Percentiles rank a stretch among this genome's conserved stretches.
phyloP scores from a whole-genome alignment of 345 rosid genomes.

The Aquilaria yunnanensis region DNA sequence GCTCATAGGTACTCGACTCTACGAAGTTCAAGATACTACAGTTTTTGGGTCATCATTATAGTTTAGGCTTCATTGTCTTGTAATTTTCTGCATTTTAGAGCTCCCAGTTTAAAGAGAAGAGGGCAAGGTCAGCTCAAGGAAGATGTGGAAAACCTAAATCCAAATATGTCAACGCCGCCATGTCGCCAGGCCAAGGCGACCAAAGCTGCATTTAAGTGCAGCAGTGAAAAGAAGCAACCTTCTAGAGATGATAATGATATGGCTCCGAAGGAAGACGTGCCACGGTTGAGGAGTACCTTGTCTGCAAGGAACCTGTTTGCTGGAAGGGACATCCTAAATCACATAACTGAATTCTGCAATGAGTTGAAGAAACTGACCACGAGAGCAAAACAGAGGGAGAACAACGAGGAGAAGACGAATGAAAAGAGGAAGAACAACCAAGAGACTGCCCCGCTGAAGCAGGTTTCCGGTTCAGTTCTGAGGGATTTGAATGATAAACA shows the following conservation, averaged over 20 bases:
- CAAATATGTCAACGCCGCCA: slow-evolving; percentile 44
- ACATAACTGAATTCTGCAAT: slow-evolving; percentile 74
- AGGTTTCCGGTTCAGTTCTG: slow-evolving; percentile 22
- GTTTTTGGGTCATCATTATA: not conserved
- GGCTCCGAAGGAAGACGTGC: slow-evolving; percentile 27
- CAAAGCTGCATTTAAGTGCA: slow-evolving; percentile 50
- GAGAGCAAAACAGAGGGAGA: slow-evolving; percentile 61
- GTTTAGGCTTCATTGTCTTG: not conserved
- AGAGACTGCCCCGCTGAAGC: slow-evolving; percentile 18
- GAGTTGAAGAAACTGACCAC: slow-evolving; percentile 77
- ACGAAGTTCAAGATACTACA: slow-evolving; percentile 8
- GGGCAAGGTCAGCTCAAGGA: slow-evolving; percentile 38
- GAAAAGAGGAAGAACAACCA: slow-evolving; percentile 24
- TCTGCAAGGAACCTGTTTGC: slow-evolving; percentile 82
- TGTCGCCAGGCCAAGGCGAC: slow-evolving; percentile 35
- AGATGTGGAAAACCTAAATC: slow-evolving; percentile 66
- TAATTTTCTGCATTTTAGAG: slow-evolving; percentile 21
- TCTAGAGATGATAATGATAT: slow-evolving; percentile 13
- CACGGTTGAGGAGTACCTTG: slow-evolving; percentile 56
- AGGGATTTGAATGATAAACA: slow-evolving; percentile 40
- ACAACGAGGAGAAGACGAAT: slow-evolving; percentile 21
- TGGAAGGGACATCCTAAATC: slow-evolving; percentile 68
- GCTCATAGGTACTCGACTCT: slow-evolving; percentile 35
- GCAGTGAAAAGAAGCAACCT: slow-evolving; percentile 46
- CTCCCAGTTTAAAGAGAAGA: slow-evolving; percentile 46